Conservation (phyloP, 257 asterid genomes). For the Solanum appendiculatum region DNA sequence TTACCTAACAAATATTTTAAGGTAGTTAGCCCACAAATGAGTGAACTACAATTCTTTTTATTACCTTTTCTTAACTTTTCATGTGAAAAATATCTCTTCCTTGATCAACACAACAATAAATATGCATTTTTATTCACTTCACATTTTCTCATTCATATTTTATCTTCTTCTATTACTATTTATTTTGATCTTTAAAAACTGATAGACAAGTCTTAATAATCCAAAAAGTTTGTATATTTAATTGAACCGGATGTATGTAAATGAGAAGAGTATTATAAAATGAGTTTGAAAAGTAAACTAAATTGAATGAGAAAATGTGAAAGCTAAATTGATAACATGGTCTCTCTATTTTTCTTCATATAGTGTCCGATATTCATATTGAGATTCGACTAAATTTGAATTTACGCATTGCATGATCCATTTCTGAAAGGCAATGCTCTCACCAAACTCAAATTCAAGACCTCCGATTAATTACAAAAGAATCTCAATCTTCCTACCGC, state of each 20-base stretch:
- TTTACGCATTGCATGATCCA: background rate
- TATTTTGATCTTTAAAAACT: too few species aligned
- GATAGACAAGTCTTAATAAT: background rate
- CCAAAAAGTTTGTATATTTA: fast-evolving
- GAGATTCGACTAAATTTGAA: too few species aligned
- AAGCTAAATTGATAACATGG: background rate
- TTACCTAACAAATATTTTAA: background rate
- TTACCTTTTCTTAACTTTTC: background rate
- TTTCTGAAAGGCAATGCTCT: fast-evolving
- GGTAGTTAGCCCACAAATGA: fast-evolving
- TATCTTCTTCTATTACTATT: too few species aligned
- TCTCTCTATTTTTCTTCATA: too few species aligned
- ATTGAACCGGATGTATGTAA: too few species aligned
- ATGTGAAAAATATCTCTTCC: background rate
- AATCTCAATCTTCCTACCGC: background rate
- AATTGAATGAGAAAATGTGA: too few species aligned
- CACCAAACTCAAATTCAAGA: background rate
- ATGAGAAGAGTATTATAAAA: too few species aligned
- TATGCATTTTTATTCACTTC: too few species aligned
- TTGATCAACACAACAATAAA: too few species aligned
- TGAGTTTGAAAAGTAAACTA: too few species aligned
- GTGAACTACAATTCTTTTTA: too few species aligned
- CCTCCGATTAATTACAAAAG: background rate
- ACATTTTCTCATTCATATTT: background rate
- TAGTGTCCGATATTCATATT: too few species aligned